Conservation (phyloP, 1,284 basidiomycete genomes). For the Ustilago sp. region DNA sequence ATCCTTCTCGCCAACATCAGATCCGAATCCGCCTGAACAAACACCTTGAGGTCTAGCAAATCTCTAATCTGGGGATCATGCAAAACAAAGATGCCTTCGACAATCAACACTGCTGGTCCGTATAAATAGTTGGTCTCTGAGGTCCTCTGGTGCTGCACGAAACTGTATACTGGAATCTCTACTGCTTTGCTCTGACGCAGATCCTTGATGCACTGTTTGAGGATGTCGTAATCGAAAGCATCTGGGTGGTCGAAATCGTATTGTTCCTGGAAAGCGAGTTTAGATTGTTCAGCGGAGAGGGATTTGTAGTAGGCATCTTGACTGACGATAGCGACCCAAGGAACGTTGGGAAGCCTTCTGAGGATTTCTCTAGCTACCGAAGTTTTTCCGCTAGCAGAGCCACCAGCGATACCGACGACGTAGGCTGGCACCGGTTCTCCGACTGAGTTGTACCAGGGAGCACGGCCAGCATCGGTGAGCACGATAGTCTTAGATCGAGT, state of each 20-base stretch:
- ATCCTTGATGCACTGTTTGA: slow-evolving; percentile 80
- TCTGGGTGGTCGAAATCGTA: slow-evolving; percentile 94
- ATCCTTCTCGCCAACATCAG: slow-evolving; percentile 95
- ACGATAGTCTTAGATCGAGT: slow-evolving; percentile 56
- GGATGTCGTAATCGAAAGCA: slow-evolving; percentile 89
- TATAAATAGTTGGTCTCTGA: slow-evolving; percentile 91
- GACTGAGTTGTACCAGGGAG: slow-evolving; percentile 77
- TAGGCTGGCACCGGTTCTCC: slow-evolving; percentile 77
- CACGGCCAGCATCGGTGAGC: slow-evolving; percentile 64
- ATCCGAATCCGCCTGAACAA: slow-evolving; percentile 83
- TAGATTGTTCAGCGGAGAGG: slow-evolving; percentile 80
- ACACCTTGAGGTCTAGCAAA: slow-evolving; percentile 89
- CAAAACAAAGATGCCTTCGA: slow-evolving; percentile 92
- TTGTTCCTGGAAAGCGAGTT: slow-evolving; percentile 83
- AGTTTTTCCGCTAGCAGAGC: slow-evolving; percentile 93
- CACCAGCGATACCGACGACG: slow-evolving; percentile 92
- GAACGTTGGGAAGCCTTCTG: slow-evolving; percentile 61
- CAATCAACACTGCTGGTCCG: slow-evolving; percentile 93
- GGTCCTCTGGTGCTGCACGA: slow-evolving; percentile 87
- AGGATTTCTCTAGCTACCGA: slow-evolving; percentile 63
- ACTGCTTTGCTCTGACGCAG: slow-evolving; percentile 80
- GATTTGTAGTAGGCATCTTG: slow-evolving; percentile 94
- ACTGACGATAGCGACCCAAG: slow-evolving; percentile 66
- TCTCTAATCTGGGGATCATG: slow-evolving; percentile 77
- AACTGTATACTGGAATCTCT: slow-evolving; percentile 90